Evolutionary conservation across 805 yeast genomes (phyloP).

Genomic region (Lipomyces oligophaga): DNA sequence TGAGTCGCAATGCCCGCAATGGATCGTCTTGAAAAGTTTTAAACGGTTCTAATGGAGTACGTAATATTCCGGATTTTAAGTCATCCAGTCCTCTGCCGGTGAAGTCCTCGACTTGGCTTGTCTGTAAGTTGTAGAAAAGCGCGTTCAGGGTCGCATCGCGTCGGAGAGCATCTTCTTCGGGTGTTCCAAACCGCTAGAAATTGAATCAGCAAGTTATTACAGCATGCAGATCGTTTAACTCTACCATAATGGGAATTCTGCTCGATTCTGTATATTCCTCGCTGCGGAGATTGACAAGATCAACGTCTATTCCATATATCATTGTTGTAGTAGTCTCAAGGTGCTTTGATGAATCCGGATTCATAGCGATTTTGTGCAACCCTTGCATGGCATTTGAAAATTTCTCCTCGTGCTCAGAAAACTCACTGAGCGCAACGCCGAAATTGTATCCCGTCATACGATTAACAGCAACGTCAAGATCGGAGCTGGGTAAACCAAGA

Average conservation of each 20-base stretch:
- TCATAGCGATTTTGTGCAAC: slow-evolving; percentile 37
- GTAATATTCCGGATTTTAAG: slow-evolving; percentile 59
- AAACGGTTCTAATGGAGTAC: slow-evolving; percentile 84
- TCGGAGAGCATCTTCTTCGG: slow-evolving; percentile 84
- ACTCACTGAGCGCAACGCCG: slow-evolving; percentile 62
- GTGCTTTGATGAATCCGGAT: slow-evolving; percentile 95
- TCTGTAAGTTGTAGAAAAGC: slow-evolving; percentile 74
- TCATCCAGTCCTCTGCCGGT: slow-evolving; percentile 76
- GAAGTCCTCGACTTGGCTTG: slow-evolving; percentile 72
- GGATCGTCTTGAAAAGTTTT: slow-evolving; percentile 94
- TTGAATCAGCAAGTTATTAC: not conserved
- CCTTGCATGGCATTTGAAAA: slow-evolving; percentile 21
- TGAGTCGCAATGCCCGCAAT: slow-evolving; percentile 74
- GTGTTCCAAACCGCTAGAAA: slow-evolving; percentile 69
- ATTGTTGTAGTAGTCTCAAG: slow-evolving; percentile 94
- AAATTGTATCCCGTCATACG: slow-evolving; percentile 79
- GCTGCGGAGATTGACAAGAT: slow-evolving; percentile 85
- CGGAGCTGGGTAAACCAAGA: slow-evolving; percentile 74
- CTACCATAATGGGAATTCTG: slow-evolving; percentile 62
- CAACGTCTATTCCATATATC: slow-evolving; percentile 78
- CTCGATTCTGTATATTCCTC: slow-evolving; percentile 82
- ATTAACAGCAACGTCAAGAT: slow-evolving; percentile 88
- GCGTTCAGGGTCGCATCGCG: slow-evolving; percentile 96
- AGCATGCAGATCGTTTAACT: not conserved
- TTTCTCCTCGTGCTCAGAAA: slow-evolving; percentile 6